Percentiles rank a stretch among this genome's conserved stretches.
Conservation (phyloP, 306 rosid genomes). For the Quercus wislizeni region DNA sequence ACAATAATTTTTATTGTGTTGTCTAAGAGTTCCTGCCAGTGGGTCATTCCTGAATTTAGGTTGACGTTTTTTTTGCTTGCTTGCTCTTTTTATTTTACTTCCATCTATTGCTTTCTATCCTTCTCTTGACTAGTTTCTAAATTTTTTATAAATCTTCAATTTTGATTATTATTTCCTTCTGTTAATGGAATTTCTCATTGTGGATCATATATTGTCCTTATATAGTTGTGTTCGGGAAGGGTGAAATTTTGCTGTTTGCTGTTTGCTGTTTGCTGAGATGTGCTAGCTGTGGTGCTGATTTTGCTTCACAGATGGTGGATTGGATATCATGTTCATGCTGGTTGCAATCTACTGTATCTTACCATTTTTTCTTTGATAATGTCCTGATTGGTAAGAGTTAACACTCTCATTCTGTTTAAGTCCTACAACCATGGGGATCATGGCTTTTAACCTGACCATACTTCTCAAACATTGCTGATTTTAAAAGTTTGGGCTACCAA, state of each 20-base stretch:
- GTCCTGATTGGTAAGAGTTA: constrained; percentile 43
- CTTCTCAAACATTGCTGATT: constrained; percentile 24
- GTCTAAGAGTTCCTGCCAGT: constrained; percentile 5
- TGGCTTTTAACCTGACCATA: constrained; percentile 18
- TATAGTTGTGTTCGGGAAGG: constrained; percentile 46
- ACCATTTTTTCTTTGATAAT: constrained; percentile 30
- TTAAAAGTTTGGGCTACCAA: constrained; percentile 34
- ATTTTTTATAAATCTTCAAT: constrained; percentile 5
- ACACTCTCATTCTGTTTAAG: constrained; percentile 9
- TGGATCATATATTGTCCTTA: constrained; percentile 32
- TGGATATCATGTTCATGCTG: constrained; percentile 35
- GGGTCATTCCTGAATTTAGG: constrained; percentile 4
- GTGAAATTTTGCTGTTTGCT: constrained; percentile 45
- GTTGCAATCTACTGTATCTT: constrained; percentile 33
- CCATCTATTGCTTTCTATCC: background rate
- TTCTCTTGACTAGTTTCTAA: background rate
- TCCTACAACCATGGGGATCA: constrained; percentile 25
- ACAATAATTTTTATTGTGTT: constrained; percentile 13
- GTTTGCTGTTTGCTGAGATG: constrained; percentile 44
- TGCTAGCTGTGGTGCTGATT: constrained; percentile 44
- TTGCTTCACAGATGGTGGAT: constrained; percentile 31
- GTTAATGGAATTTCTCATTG: constrained; percentile 14
- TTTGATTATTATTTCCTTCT: constrained; percentile 1
- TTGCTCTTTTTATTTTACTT: background rate
- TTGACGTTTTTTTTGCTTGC: background rate